phyloP scores from a whole-genome alignment of 495 filamentous ascomycete genomes.

The Penicillium soppii region DNA sequence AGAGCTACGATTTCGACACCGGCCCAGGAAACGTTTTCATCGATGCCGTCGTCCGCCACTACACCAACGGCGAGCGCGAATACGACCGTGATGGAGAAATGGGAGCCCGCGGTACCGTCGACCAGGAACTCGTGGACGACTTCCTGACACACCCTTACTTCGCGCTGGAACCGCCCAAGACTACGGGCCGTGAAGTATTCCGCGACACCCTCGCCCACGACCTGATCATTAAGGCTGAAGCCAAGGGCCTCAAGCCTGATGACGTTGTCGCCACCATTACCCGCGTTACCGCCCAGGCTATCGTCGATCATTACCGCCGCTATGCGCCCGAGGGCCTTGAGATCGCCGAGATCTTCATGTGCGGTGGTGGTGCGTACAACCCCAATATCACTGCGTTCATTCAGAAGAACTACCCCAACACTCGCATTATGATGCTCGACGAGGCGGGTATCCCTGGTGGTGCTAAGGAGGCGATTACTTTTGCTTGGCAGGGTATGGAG shows the following conservation, averaged over 20 bases:
- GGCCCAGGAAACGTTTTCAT: slow-evolving; percentile 44
- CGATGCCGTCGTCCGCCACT: slow-evolving; percentile 38
- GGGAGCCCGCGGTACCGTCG: slow-evolving; percentile 50
- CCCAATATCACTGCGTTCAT: slow-evolving; percentile 55
- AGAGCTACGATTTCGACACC: slow-evolving; percentile 54
- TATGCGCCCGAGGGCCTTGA: slow-evolving; percentile 49
- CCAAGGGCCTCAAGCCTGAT: slow-evolving; percentile 41
- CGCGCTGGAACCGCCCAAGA: slow-evolving; percentile 50
- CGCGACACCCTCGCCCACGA: slow-evolving; percentile 51
- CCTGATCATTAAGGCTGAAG: slow-evolving; percentile 44
- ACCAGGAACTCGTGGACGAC: slow-evolving; percentile 53
- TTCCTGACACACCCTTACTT: slow-evolving; percentile 53
- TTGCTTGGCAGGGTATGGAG: slow-evolving; percentile 57
- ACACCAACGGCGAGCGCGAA: slow-evolving; percentile 30
- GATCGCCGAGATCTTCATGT: slow-evolving; percentile 58
- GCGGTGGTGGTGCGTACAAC: slow-evolving; percentile 57
- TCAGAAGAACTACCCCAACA: slow-evolving; percentile 45
- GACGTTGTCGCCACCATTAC: slow-evolving; percentile 57
- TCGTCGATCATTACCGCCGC: slow-evolving; percentile 54
- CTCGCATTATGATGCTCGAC: slow-evolving; percentile 53
- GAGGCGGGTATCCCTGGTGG: slow-evolving; percentile 52
- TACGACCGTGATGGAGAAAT: slow-evolving; percentile 50
- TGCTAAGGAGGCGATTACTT: slow-evolving; percentile 59
- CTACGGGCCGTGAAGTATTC: slow-evolving; percentile 59
- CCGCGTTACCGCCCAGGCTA: slow-evolving; percentile 55